A percentile compares a stretch with the other conserved stretches of the same genome.
Evolutionary conservation across 768 basidiomycete species (phyloP).

Genomic region (Tephrocybe sp.): DNA sequence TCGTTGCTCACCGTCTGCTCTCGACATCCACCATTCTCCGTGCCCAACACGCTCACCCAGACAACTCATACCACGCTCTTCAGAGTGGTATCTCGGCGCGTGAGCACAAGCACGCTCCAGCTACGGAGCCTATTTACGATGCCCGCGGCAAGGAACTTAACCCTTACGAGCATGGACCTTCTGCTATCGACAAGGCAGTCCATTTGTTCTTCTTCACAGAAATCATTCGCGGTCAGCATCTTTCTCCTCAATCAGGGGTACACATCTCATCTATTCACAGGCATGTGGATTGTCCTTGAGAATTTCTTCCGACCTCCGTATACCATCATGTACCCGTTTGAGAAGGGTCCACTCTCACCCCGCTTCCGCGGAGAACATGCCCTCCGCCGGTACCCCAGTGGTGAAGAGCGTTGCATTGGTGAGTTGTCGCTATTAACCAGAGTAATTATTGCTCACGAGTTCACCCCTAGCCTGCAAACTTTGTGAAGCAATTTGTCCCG

Average conservation of each 20-base stretch:
- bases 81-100: constrained; percentile 37
- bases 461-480: constrained; percentile 86
- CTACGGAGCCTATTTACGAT: constrained; percentile 26
- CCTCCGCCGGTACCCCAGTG: constrained; percentile 91
- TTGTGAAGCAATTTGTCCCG: constrained; percentile 98
- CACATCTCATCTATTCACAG: constrained; percentile 40
- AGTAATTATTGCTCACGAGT: constrained; percentile 9
- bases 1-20: constrained; percentile 51
- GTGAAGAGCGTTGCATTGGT: constrained; percentile 99
- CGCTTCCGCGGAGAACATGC: constrained; percentile 99
- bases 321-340: constrained; percentile 98
- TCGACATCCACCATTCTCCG: constrained; percentile 41
- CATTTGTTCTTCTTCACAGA: constrained; percentile 99
- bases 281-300: constrained; percentile 97
- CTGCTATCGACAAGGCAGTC: constrained; percentile 94
- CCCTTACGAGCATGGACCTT: constrained; percentile 77
- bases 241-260: background rate
- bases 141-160: constrained; percentile 56
- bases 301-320: constrained; percentile 94
- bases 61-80: constrained; percentile 31
- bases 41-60: constrained; percentile 34
- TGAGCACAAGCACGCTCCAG: constrained; percentile 21
- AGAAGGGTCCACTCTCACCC: constrained; percentile 96
- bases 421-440: constrained; percentile 27
- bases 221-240: constrained; percentile 84